phyloP scores from a whole-genome alignment of 208 protist genomes.

The Endotrypanum monterogeii region DNA sequence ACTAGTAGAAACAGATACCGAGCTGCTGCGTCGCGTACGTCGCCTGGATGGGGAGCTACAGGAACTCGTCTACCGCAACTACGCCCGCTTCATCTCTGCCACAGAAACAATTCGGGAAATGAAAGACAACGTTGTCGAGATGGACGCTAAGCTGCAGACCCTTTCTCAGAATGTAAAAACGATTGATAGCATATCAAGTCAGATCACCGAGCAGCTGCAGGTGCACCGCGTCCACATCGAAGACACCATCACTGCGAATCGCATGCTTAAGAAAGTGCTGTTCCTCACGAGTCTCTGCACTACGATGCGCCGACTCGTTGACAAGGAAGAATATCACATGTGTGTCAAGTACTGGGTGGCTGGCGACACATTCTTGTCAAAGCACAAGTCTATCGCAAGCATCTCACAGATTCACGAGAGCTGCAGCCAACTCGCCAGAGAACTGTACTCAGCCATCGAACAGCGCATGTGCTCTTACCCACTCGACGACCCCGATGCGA shows the following conservation, averaged over 20 bases:
- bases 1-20: slow-evolving; percentile 79
- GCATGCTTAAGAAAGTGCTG: slow-evolving; percentile 81
- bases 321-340: slow-evolving; percentile 51
- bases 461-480: slow-evolving; percentile 60
- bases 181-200: slow-evolving; percentile 70
- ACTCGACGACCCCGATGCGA: slow-evolving; percentile 81
- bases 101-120: slow-evolving; percentile 97
- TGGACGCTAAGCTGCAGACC: slow-evolving; percentile 84
- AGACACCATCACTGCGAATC: slow-evolving; percentile 66
- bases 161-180: slow-evolving; percentile 73
- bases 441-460: slow-evolving; percentile 73
- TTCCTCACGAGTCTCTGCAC: slow-evolving; percentile 78
- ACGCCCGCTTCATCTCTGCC: slow-evolving; percentile 98
- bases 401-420: slow-evolving; percentile 61
- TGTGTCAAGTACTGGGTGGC: slow-evolving; percentile 82
- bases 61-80: slow-evolving; percentile 99
- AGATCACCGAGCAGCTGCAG: slow-evolving; percentile 62
- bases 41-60: slow-evolving; percentile 95
- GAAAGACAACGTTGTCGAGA: slow-evolving; percentile 86
- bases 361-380: slow-evolving; percentile 70
- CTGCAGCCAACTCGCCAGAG: slow-evolving; percentile 49
- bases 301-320: slow-evolving; percentile 66
- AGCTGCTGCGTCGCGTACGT: slow-evolving; percentile 72
- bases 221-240: slow-evolving; percentile 72
- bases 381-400: slow-evolving; percentile 61